Percentiles rank a stretch among this genome's conserved stretches.
Conservation (phyloP, 2,329 filamentous ascomycete genomes). For the Trichoderma arundinaceum region DNA sequence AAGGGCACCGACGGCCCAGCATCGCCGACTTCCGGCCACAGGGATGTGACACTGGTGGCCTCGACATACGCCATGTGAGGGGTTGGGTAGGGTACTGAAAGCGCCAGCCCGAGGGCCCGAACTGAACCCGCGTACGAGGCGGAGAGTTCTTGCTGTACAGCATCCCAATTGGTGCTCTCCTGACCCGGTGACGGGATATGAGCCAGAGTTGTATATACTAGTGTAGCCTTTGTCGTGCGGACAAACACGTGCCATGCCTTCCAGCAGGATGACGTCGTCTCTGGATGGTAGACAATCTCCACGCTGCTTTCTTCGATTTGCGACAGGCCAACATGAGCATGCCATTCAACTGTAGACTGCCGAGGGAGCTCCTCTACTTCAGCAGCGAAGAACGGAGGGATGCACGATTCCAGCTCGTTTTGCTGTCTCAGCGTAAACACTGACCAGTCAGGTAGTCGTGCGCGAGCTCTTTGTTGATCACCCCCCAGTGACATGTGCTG, state of each 20-base stretch:
- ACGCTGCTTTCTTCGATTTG: constrained; percentile 40
- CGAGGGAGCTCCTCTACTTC: constrained; percentile 80
- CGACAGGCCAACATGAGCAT: constrained; percentile 66
- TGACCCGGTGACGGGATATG: constrained; percentile 21
- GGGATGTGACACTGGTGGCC: constrained; percentile 32
- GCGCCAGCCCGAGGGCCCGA: constrained; percentile 33
- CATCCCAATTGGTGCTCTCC: constrained; percentile 6
- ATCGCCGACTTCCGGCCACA: constrained; percentile 33
- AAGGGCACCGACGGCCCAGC: constrained; percentile 28
- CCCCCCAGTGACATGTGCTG: constrained; percentile 52
- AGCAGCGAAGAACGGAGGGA: constrained; percentile 74
- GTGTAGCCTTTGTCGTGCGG: constrained; percentile 33
- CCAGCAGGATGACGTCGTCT: constrained; percentile 38
- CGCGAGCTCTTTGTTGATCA: constrained; percentile 37
- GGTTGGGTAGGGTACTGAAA: constrained; percentile 14
- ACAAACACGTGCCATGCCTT: constrained; percentile 42
- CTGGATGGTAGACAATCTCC: constrained; percentile 36
- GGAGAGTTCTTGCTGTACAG: constrained; percentile 35
- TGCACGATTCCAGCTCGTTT: constrained; percentile 43
- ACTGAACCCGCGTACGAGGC: constrained; percentile 38
- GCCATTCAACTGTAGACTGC: constrained; percentile 81
- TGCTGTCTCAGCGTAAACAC: constrained; percentile 48
- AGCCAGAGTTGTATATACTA: constrained; percentile 44
- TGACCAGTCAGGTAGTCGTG: constrained; percentile 57
- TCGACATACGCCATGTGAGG: constrained; percentile 46